phyloP scores from a whole-genome alignment of 2,329 filamentous ascomycete genomes.

The Sphaerulina musiva region DNA sequence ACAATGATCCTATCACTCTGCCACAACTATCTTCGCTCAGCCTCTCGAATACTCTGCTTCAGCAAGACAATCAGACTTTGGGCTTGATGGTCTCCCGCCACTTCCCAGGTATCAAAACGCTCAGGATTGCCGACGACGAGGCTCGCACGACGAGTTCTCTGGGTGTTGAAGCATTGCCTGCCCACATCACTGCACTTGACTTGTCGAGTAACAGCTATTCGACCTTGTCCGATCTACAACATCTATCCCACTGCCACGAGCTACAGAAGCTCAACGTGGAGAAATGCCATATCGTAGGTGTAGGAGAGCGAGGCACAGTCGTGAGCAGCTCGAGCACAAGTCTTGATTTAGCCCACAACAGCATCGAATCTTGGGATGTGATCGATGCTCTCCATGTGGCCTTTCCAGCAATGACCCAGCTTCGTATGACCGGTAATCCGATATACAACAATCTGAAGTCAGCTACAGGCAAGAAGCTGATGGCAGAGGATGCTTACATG shows the following conservation, averaged over 20 bases:
- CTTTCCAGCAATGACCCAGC: constrained; percentile 66
- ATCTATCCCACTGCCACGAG: constrained; percentile 53
- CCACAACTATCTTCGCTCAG: constrained; percentile 31
- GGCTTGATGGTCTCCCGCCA: constrained; percentile 39
- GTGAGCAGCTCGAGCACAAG: constrained; percentile 34
- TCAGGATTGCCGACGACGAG: constrained; percentile 43
- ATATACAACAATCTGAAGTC: constrained; percentile 58
- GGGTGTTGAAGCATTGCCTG: constrained; percentile 36
- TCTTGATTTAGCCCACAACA: constrained; percentile 44
- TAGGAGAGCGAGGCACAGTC: constrained; percentile 25
- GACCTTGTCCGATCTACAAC: constrained; percentile 51
- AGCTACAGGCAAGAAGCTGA: constrained; percentile 39
- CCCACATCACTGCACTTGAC: constrained; percentile 56
- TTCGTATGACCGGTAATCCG: constrained; percentile 82
- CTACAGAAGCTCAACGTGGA: constrained; percentile 57
- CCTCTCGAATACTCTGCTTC: constrained; percentile 45
- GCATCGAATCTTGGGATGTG: constrained; percentile 59
- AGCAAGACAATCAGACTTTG: constrained; percentile 36
- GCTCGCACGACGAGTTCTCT: constrained; percentile 29
- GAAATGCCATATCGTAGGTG: constrained; percentile 59
- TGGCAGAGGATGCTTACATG: constrained; percentile 80
- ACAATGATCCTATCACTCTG: not conserved
- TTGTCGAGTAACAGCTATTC: constrained; percentile 68
- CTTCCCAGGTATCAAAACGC: constrained; percentile 51
- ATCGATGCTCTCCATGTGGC: constrained; percentile 59